phyloP scores from a whole-genome alignment of 306 rosid genomes.

The Gastrolobium villosum region DNA sequence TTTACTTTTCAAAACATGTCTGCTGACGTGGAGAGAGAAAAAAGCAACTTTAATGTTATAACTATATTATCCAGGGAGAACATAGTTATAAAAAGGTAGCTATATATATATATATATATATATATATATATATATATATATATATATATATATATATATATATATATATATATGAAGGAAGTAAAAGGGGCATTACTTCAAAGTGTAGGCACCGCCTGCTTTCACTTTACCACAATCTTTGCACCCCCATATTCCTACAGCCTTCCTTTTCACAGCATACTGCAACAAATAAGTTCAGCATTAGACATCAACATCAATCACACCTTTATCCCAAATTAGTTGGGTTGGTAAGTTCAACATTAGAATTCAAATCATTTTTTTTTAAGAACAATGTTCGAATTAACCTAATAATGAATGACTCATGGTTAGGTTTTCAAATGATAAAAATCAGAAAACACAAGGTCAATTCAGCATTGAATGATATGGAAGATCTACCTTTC shows the following conservation, averaged over 20 bases:
- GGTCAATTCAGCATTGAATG: not conserved
- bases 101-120: too few species aligned
- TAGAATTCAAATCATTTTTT: not conserved
- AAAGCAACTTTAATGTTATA: too few species aligned
- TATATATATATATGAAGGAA: not conserved
- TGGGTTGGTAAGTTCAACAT: not conserved
- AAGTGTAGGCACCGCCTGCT: slow-evolving; percentile 86
- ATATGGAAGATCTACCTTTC: slow-evolving; percentile 63
- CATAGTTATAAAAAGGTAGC: too few species aligned
- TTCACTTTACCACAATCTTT: slow-evolving; percentile 93
- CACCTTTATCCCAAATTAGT: too few species aligned
- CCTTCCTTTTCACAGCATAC: slow-evolving; percentile 92
- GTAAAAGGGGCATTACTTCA: slow-evolving; percentile 59
- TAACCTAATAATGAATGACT: not conserved
- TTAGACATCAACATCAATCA: too few species aligned
- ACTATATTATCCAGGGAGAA: too few species aligned
- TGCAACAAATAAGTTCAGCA: slow-evolving; percentile 45
- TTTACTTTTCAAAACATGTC: too few species aligned
- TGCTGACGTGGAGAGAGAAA: too few species aligned
- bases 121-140: too few species aligned
- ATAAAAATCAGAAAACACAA: not conserved
- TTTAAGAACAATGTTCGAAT: not conserved
- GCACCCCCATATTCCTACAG: slow-evolving; percentile 93
- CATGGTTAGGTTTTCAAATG: not conserved
- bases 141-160: too few species aligned